A percentile compares a stretch with the other conserved stretches of the same genome.
Conservation (phyloP, 2,329 filamentous ascomycete genomes). For the Chaetothyriales sp. region DNA sequence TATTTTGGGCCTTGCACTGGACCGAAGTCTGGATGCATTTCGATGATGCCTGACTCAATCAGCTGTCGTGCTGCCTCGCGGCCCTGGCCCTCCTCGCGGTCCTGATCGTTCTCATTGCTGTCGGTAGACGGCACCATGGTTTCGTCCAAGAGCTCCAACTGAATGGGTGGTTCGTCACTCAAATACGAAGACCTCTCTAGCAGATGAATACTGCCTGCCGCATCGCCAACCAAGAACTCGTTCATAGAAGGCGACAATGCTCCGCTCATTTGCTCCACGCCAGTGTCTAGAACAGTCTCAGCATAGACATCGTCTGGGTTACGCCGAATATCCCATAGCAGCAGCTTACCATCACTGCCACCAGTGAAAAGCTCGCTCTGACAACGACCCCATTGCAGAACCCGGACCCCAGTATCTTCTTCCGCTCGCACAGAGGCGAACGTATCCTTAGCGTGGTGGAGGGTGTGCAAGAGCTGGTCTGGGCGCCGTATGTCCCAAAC, state of each 20-base stretch:
- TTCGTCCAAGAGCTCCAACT: neutral
- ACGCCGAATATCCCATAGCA: constrained; percentile 43
- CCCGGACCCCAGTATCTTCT: constrained; percentile 42
- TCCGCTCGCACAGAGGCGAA: constrained; percentile 29
- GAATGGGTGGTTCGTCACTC: neutral
- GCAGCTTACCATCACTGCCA: constrained; percentile 45
- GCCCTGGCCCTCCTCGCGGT: neutral
- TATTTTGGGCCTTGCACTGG: neutral
- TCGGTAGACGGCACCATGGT: neutral
- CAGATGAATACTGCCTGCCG: constrained; percentile 39
- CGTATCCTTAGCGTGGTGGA: constrained; percentile 36
- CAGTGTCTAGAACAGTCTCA: constrained; percentile 33
- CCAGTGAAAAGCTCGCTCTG: constrained; percentile 42
- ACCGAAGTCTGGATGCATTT: neutral
- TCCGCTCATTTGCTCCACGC: constrained; percentile 43
- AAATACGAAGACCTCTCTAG: constrained; percentile 18
- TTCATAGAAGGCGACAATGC: constrained; percentile 41
- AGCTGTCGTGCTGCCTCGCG: neutral
- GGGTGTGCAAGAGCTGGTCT: constrained; percentile 31
- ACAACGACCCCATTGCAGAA: constrained; percentile 41
- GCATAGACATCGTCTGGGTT: constrained; percentile 37
- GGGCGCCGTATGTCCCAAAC: constrained; percentile 43
- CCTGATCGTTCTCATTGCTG: neutral
- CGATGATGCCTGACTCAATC: neutral
- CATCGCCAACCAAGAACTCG: constrained; percentile 43